Evolutionary conservation across 345 rosid species (phyloP).

Genomic region (Corchorus capsularis): DNA sequence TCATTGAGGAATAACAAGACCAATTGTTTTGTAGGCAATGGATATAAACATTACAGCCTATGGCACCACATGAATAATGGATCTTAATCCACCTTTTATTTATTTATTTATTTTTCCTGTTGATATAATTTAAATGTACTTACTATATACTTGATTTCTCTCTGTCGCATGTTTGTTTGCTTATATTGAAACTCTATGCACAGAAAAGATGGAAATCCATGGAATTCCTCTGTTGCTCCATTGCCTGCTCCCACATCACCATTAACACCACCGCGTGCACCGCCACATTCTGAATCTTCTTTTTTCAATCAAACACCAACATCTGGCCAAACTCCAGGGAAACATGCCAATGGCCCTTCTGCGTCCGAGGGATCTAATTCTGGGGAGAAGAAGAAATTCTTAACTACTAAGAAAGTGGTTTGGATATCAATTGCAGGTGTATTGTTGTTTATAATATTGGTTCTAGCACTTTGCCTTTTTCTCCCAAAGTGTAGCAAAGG

Average conservation of each 20-base stretch:
- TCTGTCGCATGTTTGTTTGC: slow-evolving; percentile 5
- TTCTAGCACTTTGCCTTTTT: slow-evolving; percentile 51
- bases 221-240: slow-evolving; percentile 61
- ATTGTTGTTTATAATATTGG: slow-evolving; percentile 55
- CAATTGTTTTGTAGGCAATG: not conserved
- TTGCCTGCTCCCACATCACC: slow-evolving; percentile 55
- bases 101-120: not conserved
- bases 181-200: slow-evolving; percentile 29
- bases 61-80: not conserved
- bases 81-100: not conserved
- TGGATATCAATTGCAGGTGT: slow-evolving; percentile 79
- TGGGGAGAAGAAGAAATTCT: slow-evolving; percentile 40
- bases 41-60: not conserved
- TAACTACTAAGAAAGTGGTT: slow-evolving; percentile 55
- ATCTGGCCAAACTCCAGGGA: slow-evolving; percentile 46
- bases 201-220: slow-evolving; percentile 86
- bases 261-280: slow-evolving; percentile 39
- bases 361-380: slow-evolving; percentile 48
- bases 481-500: slow-evolving; percentile 56
- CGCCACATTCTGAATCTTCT: slow-evolving; percentile 40
- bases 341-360: slow-evolving; percentile 65
- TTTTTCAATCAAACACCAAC: slow-evolving; percentile 36
- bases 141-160: not conserved
- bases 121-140: not conserved
- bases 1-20: not conserved